Evolutionary conservation across 1,284 basidiomycete genomes (phyloP).

Genomic region (Ustilago cynodontis): DNA sequence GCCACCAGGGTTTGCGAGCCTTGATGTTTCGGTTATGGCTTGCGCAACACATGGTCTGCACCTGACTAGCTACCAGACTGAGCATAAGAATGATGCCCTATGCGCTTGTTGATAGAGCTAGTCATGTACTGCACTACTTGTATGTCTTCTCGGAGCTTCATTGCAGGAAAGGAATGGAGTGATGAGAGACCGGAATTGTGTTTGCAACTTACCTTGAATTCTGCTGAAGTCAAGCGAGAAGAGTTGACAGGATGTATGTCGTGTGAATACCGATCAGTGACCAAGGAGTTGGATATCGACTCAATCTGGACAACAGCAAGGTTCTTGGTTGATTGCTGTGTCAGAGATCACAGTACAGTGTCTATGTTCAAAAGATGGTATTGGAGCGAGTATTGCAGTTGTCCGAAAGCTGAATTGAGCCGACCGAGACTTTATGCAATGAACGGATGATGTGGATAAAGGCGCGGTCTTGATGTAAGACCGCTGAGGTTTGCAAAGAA

Average conservation of each 20-base stretch:
- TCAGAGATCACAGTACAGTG: neutral
- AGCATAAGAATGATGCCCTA: neutral
- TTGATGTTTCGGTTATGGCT: neutral
- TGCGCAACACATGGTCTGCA: neutral
- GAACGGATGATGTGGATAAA: too few relatives aligned
- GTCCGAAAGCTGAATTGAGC: neutral
- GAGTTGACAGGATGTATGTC: neutral
- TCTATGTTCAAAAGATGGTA: neutral
- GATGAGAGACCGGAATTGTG: neutral
- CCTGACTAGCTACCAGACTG: neutral
- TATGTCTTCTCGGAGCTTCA: neutral
- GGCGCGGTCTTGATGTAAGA: conserved; percentile 2
- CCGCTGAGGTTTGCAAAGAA: conserved; percentile 29
- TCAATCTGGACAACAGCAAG: neutral
- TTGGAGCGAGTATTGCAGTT: neutral
- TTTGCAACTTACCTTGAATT: conserved; percentile 6
- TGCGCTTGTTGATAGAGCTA: neutral
- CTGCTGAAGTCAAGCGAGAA: neutral
- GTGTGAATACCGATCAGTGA: neutral
- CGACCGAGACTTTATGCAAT: neutral
- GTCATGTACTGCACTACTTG: neutral
- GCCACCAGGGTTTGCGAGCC: conserved; percentile 9
- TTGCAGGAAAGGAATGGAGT: neutral
- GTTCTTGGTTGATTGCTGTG: too few relatives aligned
- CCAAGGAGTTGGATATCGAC: neutral